Evolutionary conservation across 805 yeast species (phyloP).

Genomic region (Isabelozyma rhagii): DNA sequence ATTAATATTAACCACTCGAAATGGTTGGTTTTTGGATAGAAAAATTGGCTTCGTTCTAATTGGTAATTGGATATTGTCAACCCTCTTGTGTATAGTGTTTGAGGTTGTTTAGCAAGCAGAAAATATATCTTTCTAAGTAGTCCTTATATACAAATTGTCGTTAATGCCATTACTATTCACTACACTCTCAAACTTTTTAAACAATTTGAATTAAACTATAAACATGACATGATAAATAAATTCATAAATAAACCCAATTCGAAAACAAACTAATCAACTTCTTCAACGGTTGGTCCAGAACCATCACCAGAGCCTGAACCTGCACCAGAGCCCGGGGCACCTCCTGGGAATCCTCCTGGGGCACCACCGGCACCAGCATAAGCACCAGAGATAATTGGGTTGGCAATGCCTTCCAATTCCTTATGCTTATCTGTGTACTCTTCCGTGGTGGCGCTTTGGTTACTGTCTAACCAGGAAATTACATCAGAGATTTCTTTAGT

Average conservation of each 20-base stretch:
- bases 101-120: constrained; percentile 9
- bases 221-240: neutral
- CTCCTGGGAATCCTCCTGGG: constrained; percentile 15
- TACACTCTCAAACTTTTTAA: neutral
- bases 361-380: constrained; percentile 29
- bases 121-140: no score
- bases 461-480: constrained; percentile 36
- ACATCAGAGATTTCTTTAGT: constrained; percentile 41
- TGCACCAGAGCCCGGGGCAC: constrained; percentile 26
- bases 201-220: constrained; percentile 1
- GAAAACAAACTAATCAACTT: constrained; percentile 25
- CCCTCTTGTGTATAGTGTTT: constrained; percentile 19
- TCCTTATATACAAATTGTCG: no score
- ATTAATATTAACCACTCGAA: constrained; percentile 14
- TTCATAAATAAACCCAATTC: neutral
- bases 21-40: constrained; percentile 32
- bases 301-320: constrained; percentile 36
- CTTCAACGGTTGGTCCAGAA: constrained; percentile 33
- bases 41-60: constrained; percentile 30
- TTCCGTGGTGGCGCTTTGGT: constrained; percentile 38
- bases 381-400: constrained; percentile 36
- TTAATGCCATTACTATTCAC: no score
- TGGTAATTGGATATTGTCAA: constrained; percentile 26
- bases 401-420: constrained; percentile 39
- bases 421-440: constrained; percentile 39